Percentiles rank a stretch among this genome's conserved stretches.
phyloP scores from a whole-genome alignment of 768 basidiomycete genomes.

The Coprinopsis strossmayeri region DNA sequence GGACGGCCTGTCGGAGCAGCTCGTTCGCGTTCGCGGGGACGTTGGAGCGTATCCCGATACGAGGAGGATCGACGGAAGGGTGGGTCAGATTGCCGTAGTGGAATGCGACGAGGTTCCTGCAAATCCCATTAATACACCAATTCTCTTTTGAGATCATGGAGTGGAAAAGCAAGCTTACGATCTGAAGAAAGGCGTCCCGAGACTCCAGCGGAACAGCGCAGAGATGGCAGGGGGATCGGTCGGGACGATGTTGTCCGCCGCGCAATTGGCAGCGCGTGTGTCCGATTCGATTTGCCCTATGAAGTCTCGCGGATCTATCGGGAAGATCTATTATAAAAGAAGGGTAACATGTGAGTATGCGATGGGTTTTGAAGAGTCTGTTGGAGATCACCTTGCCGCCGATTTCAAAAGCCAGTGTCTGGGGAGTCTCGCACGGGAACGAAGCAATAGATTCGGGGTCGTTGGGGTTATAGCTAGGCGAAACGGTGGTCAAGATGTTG shows the following conservation, averaged over 20 bases:
- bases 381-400: conserved; percentile 39
- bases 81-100: conserved; percentile 67
- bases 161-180: conserved; percentile 39
- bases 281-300: conserved; percentile 29
- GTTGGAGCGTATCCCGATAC: conserved; percentile 59
- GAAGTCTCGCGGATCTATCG: conserved; percentile 69
- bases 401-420: conserved; percentile 54
- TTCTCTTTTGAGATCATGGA: not conserved
- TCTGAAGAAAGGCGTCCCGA: conserved; percentile 67
- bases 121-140: not conserved
- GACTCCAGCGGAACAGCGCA: conserved; percentile 60
- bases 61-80: conserved; percentile 61
- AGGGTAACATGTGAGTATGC: conserved; percentile 7
- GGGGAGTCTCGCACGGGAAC: conserved; percentile 48
- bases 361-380: not conserved
- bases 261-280: conserved; percentile 36
- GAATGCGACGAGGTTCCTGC: conserved; percentile 58
- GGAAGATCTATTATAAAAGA: conserved; percentile 53
- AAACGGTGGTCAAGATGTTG: conserved; percentile 33
- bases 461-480: conserved; percentile 26
- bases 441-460: conserved; percentile 18
- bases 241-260: conserved; percentile 45
- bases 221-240: conserved; percentile 55
- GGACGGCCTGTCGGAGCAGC: conserved; percentile 29
- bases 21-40: conserved; percentile 47